A percentile compares a stretch with the other conserved stretches of the same genome.
Evolutionary conservation across 495 filamentous ascomycete genomes (phyloP).

Genomic region (Penicillium canescens): DNA sequence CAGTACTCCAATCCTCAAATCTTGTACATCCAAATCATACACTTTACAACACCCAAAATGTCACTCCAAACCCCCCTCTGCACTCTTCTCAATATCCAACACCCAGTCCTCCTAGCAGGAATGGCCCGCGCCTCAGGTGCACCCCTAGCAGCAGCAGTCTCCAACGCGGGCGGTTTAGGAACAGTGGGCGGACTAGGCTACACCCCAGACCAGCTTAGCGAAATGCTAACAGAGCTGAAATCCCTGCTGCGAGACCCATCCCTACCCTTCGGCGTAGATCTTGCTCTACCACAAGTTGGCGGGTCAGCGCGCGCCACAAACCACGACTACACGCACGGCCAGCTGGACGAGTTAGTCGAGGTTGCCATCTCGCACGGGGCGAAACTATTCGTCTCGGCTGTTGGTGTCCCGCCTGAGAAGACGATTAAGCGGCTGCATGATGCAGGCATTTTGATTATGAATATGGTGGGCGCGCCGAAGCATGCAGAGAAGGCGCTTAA

Average conservation of each 20-base stretch:
- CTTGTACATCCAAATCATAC: neutral
- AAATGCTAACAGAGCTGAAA: conserved; percentile 83
- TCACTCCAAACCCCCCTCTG: conserved; percentile 75
- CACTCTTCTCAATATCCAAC: conserved; percentile 69
- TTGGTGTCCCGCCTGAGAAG: conserved; percentile 72
- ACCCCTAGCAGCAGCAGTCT: conserved; percentile 79
- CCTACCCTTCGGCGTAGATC: conserved; percentile 84
- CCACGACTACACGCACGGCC: conserved; percentile 86
- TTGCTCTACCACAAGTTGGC: conserved; percentile 83
- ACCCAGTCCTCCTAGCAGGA: conserved; percentile 84
- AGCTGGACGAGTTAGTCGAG: conserved; percentile 78
- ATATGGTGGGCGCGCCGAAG: conserved; percentile 92
- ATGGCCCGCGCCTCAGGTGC: conserved; percentile 84
- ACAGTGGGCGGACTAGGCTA: conserved; percentile 85
- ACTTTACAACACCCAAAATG: conserved; percentile 26
- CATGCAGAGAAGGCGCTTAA: conserved; percentile 83
- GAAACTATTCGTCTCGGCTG: conserved; percentile 78
- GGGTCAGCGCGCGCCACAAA: conserved; percentile 79
- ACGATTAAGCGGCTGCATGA: conserved; percentile 72
- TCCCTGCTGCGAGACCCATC: conserved; percentile 57
- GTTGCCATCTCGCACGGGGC: conserved; percentile 76
- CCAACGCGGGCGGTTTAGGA: conserved; percentile 84
- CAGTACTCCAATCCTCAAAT: neutral
- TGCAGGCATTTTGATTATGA: conserved; percentile 81
- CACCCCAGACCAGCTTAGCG: conserved; percentile 73